Evolutionary conservation across 129 eudicot genomes (phyloP).

Genomic region (Escallonia rubra): DNA sequence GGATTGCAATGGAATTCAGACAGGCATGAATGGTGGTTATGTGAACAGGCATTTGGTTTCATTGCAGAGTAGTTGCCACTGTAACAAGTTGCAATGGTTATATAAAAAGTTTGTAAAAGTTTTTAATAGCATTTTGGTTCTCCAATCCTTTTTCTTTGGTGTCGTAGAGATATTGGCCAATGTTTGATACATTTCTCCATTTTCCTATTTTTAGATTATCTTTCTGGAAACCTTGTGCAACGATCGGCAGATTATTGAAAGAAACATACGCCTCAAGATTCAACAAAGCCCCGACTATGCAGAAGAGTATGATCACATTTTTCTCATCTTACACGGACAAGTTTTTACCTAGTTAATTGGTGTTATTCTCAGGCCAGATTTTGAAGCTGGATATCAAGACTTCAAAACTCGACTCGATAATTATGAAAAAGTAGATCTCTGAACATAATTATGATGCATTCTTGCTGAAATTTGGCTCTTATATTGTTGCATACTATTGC

Average conservation of each 20-base stretch:
- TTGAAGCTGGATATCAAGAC: slow-evolving; percentile 95
- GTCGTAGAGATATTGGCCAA: too few relatives aligned
- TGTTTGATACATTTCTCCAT: too few relatives aligned
- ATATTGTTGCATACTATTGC: neutral
- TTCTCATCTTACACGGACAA: neutral
- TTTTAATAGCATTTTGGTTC: too few relatives aligned
- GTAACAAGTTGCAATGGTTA: too few relatives aligned
- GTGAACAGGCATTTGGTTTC: too few relatives aligned
- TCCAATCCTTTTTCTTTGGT: too few relatives aligned
- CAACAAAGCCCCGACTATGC: slow-evolving; percentile 99
- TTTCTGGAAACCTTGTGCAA: slow-evolving; percentile 92
- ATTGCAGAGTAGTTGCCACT: too few relatives aligned
- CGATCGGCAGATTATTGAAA: slow-evolving; percentile 78
- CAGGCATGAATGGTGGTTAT: too few relatives aligned
- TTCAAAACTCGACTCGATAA: slow-evolving; percentile 81
- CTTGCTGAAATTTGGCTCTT: slow-evolving; percentile 3
- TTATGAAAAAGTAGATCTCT: slow-evolving; percentile 69
- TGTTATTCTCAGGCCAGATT: slow-evolving; percentile 70
- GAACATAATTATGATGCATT: slow-evolving; percentile 9
- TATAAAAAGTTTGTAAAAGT: too few relatives aligned
- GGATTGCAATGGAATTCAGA: too few relatives aligned
- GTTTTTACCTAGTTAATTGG: slow-evolving; percentile 1
- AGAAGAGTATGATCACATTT: slow-evolving; percentile 57
- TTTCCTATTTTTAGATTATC: slow-evolving; percentile 56
- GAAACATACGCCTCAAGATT: slow-evolving; percentile 98